Percentiles rank a stretch among this genome's conserved stretches.
Conservation (phyloP, 1,284 basidiomycete species). For the Exobasidium rhododendri region DNA sequence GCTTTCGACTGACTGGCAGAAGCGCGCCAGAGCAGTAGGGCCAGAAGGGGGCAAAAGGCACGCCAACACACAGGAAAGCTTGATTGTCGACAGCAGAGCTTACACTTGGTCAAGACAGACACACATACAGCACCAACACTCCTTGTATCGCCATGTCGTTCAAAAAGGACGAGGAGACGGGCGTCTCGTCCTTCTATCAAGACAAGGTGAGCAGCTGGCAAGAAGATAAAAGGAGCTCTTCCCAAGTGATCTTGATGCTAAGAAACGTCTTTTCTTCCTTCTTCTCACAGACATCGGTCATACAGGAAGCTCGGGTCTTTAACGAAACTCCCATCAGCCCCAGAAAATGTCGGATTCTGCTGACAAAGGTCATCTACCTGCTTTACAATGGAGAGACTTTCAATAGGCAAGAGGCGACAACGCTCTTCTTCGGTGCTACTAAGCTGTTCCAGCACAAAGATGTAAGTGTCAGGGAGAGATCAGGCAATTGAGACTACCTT, state of each 20-base stretch:
- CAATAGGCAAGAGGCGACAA: constrained; percentile 91
- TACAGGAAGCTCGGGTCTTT: constrained; percentile 95
- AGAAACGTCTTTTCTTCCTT: background rate
- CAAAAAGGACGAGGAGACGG: constrained; percentile 54
- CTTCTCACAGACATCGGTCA: constrained; percentile 37
- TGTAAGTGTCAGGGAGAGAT: constrained; percentile 61
- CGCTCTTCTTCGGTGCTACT: constrained; percentile 96
- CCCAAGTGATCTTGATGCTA: background rate
- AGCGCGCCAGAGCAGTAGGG: too few relatives aligned
- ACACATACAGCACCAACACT: too few relatives aligned
- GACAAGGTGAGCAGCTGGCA: constrained; percentile 34
- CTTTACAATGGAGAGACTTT: constrained; percentile 95
- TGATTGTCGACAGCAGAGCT: too few relatives aligned
- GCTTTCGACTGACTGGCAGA: too few relatives aligned
- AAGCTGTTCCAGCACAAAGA: constrained; percentile 99
- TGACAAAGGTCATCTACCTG: constrained; percentile 94
- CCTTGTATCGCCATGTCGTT: constrained; percentile 40
- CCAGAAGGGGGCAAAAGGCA: too few relatives aligned
- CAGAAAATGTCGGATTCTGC: constrained; percentile 89
- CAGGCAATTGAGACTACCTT: background rate
- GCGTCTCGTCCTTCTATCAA: constrained; percentile 48
- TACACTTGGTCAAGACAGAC: too few relatives aligned
- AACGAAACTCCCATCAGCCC: constrained; percentile 89
- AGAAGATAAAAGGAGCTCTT: too few relatives aligned
- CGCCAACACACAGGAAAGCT: too few relatives aligned